Conservation (phyloP, 2,329 filamentous ascomycete genomes). For the Sordariomycetes sp. region DNA sequence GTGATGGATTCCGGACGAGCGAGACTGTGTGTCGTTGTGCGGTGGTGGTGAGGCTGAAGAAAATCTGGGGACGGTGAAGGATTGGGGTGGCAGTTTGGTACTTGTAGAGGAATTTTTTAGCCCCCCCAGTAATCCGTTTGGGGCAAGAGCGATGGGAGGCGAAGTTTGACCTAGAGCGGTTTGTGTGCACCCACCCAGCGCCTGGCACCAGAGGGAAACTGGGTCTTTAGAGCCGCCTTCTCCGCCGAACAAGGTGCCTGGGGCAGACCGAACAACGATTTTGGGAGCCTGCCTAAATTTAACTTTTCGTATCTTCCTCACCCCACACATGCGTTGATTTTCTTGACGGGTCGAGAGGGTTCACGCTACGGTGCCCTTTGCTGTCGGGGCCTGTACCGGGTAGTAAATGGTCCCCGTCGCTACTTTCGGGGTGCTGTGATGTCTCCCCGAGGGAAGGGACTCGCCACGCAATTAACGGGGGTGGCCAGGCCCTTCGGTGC, state of each 20-base stretch:
- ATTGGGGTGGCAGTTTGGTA: not conserved
- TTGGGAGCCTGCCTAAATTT: not conserved
- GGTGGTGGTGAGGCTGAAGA: not conserved
- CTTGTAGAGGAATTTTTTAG: not conserved
- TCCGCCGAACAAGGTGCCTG: not conserved
- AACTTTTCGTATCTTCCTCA: not conserved
- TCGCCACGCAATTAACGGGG: not conserved
- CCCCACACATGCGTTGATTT: not conserved
- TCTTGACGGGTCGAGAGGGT: not conserved
- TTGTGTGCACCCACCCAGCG: not conserved
- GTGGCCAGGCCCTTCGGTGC: not conserved
- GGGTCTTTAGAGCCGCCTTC: not conserved
- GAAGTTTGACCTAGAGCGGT: not conserved
- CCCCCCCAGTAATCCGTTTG: not conserved
- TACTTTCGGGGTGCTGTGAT: not conserved
- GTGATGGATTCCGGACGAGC: constrained; percentile 12
- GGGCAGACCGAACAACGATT: not conserved
- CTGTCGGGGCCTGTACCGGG: no score
- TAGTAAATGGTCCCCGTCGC: not conserved
- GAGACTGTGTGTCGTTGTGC: constrained; percentile 7
- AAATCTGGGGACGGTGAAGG: not conserved
- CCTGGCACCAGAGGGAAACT: not conserved
- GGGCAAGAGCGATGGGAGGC: not conserved
- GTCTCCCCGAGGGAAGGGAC: not conserved
- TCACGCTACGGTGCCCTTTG: not conserved